Conservation (phyloP, 495 filamentous ascomycete genomes). For the Diplogelasinospora grovesii region DNA sequence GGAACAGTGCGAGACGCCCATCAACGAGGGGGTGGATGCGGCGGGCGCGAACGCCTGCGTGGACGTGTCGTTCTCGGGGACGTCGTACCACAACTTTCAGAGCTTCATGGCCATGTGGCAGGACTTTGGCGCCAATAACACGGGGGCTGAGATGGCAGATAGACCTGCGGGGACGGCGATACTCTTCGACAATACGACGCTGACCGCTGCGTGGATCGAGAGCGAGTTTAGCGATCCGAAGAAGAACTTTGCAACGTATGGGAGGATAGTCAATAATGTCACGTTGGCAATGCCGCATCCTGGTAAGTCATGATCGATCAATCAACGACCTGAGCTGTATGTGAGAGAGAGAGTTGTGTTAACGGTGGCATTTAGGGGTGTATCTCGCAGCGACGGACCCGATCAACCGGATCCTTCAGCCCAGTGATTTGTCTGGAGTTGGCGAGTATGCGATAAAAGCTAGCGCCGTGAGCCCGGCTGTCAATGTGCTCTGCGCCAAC, state of each 20-base stretch:
- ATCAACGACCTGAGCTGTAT: background rate
- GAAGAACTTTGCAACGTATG: constrained; percentile 34
- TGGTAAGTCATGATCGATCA: background rate
- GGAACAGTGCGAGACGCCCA: constrained; percentile 52
- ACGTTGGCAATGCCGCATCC: constrained; percentile 69
- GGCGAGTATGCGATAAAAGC: constrained; percentile 60
- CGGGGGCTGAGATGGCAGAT: constrained; percentile 22
- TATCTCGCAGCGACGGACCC: constrained; percentile 52
- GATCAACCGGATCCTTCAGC: constrained; percentile 59
- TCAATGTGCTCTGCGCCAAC: constrained; percentile 66
- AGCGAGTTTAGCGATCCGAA: constrained; percentile 39
- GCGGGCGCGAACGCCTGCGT: constrained; percentile 50
- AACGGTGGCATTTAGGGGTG: constrained; percentile 35
- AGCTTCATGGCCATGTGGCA: constrained; percentile 44
- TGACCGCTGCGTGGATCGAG: constrained; percentile 55
- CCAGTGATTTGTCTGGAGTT: constrained; percentile 54
- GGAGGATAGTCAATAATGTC: constrained; percentile 61
- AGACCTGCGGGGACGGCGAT: constrained; percentile 50
- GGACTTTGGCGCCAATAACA: constrained; percentile 27
- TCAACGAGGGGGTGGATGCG: constrained; percentile 33
- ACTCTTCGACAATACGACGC: constrained; percentile 59
- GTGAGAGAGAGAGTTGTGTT: background rate
- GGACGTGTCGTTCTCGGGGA: constrained; percentile 54
- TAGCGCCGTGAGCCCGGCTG: constrained; percentile 54
- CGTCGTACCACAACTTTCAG: constrained; percentile 27